Evolutionary conservation across 257 asterid species (phyloP), one percentile per base, ranked within the genome.

Genomic region (Capsicum chinense): DNA sequence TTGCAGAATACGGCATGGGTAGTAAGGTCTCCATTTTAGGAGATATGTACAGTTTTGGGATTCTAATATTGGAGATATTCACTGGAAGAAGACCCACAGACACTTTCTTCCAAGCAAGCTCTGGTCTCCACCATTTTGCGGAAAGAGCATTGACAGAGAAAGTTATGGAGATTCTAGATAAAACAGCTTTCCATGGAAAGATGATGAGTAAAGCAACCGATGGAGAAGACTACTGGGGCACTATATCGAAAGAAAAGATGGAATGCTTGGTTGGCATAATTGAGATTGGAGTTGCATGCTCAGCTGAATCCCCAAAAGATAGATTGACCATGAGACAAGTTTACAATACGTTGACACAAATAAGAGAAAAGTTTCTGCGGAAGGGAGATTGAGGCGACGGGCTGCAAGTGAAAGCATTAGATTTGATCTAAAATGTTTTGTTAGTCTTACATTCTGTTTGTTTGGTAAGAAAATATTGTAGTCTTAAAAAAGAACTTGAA

Each of bases 31-130:
- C 91, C 7, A 59, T 84, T 58, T 60, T 83, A 70, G 90, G 91
- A 39, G 89, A 88, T 14, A 84, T 86, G 13, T 87, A 90, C 76
- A 82, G 91, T 85, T 90, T 84, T 19, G 88, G 91, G 4, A 85
- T 90, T 60, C 87, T 89, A 35, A 74, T 89, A 66, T 81, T 89
- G 78, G 93, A 88, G 88, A 68, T 79, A 50, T 83, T 87, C 88
- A 90, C 90, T 44, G 87, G 86, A 42, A 81, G 84, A 82, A 85
- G 90, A 52, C 93, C 93, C 15, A 82, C 89, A 4, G 86, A 85
- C 54, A 88, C 83, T 42, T 21, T 33, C 17, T 83, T 86, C 26
- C 39, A 48, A 60, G 89, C 80, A 42, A 62, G 79, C 44, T 12
- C 16, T 15, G 85, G 82, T 86, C 90, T 89, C 83, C 89, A 80